Conservation (phyloP, 352 stramenopile genomes). For the Phytophthora uliginosa region DNA sequence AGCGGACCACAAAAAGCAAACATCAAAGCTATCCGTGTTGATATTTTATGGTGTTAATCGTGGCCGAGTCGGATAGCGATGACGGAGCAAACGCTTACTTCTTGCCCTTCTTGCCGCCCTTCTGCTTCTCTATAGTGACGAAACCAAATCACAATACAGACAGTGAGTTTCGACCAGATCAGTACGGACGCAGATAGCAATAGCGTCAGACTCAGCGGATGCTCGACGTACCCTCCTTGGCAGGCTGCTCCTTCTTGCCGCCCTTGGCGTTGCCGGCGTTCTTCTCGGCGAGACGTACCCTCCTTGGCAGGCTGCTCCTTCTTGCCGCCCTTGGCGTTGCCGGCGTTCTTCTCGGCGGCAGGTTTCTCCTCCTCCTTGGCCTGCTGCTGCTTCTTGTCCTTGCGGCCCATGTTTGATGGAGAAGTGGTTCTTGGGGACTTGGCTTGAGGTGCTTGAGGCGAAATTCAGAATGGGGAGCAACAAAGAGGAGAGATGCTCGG, state of each 20-base stretch:
- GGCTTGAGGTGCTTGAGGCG: constrained; percentile 19
- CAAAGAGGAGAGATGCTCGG: neutral
- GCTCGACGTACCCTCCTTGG: constrained; percentile 16
- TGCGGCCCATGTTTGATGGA: constrained; percentile 37
- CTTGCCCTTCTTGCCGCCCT: constrained; percentile 43
- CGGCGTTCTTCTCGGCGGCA: constrained; percentile 31
- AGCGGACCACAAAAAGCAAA: neutral
- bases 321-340: constrained; percentile 25
- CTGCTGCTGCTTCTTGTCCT: constrained; percentile 40
- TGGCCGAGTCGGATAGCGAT: neutral
- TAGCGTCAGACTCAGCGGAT: neutral
- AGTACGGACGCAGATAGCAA: neutral
- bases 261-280: constrained; percentile 26
- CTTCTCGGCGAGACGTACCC: constrained; percentile 24
- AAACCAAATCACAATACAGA: neutral
- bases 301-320: constrained; percentile 28
- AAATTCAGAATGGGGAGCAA: constrained; percentile 17
- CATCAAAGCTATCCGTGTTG: constrained; percentile 6
- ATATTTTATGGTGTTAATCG: constrained; percentile 6
- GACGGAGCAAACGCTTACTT: constrained; percentile 20
- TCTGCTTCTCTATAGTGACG: constrained; percentile 2
- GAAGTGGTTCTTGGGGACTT: constrained; percentile 6
- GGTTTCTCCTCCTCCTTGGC: constrained; percentile 22
- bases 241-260: constrained; percentile 27
- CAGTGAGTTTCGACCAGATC: neutral